Evolutionary conservation across 345 rosid genomes (phyloP), one percentile per base, ranked within the genome.

Genomic region (Pistacia atlantica): DNA sequence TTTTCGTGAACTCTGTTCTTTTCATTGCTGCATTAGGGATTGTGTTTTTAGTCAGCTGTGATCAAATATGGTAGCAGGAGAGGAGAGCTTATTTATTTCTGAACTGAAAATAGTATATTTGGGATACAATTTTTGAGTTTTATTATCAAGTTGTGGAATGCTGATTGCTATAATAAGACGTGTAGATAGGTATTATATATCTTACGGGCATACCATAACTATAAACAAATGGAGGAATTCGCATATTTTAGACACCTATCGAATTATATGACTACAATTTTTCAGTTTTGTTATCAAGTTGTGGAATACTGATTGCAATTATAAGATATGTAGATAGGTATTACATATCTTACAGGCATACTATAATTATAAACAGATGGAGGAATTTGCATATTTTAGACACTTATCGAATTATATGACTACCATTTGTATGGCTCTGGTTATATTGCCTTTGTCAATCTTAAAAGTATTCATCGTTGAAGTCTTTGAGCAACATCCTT

Each of bases 401-500:
- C 46, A 57, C 74, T 14, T 31, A 49, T 35, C 35, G 18, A 70
- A n/a, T 28, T 56, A 25, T 14, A 28, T 8, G 56, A 3, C 46
- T 42, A 42, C 46, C 46, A 8, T 42, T 8, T 42, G 46, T 42
- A 8, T 42, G 8, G 8, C 0, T 1, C 8, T 42, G 46, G 8
- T 8, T 8, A 42, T 42, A 42, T 42, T 42, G 9, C 46, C 6
- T 42, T 8, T 42, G 46, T 42, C 46, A 42, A 42, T 42, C 46
- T 42, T 42, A 42, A 42, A 7, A 45, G n/a, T 37, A 54, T 54
- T 54, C 18, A 14, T 20, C 75, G 11, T 67, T 72, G 17, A 67
- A 65, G 66, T 55, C 66, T 49, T 60, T 18, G 48, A 65, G 49
- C 28, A 56, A 17, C 25, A 3, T 55, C 56, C 67, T 64, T 82